These are phyloP conservation scores for Erodium trifolium DNA, from an alignment of 441 rosid species.

Conservation along the genomic window DNA sequence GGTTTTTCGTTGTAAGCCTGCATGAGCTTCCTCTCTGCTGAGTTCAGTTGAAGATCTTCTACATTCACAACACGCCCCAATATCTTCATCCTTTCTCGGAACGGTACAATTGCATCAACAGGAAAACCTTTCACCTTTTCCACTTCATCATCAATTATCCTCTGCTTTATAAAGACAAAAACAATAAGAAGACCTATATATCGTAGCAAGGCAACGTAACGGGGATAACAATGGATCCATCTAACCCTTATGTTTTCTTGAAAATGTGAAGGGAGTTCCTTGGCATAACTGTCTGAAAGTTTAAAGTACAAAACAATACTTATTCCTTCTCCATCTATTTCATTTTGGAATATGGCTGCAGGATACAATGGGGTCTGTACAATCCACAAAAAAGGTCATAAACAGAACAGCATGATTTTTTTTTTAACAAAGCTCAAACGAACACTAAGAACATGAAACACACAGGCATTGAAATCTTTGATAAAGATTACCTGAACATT, in stretches of 20 bases:
- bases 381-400: constrained; percentile 1
- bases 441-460: too few species aligned
- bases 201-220: constrained; percentile 3
- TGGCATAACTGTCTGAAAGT: constrained; percentile 59
- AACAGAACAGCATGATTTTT: too few species aligned
- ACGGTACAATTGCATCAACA: constrained; percentile 46
- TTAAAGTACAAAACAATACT: constrained; percentile 69
- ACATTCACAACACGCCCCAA: constrained; percentile 80
- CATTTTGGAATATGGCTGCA: constrained; percentile 62
- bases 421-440: neutral
- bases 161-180: constrained; percentile 30
- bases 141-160: constrained; percentile 63
- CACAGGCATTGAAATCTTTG: too few species aligned
- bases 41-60: constrained; percentile 70
- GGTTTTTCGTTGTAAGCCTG: constrained; percentile 51
- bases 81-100: constrained; percentile 81
- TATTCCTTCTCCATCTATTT: constrained; percentile 84
- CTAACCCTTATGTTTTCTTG: constrained; percentile 69
- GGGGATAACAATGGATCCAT: constrained; percentile 7
- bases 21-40: constrained; percentile 81
- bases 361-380: constrained; percentile 72
- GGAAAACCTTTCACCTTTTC: constrained; percentile 81
- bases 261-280: constrained; percentile 58
- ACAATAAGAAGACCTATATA: neutral
- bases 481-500: constrained; percentile 61